phyloP scores from a whole-genome alignment of 495 filamentous ascomycete species.

The Talaromyces borbonicus region DNA sequence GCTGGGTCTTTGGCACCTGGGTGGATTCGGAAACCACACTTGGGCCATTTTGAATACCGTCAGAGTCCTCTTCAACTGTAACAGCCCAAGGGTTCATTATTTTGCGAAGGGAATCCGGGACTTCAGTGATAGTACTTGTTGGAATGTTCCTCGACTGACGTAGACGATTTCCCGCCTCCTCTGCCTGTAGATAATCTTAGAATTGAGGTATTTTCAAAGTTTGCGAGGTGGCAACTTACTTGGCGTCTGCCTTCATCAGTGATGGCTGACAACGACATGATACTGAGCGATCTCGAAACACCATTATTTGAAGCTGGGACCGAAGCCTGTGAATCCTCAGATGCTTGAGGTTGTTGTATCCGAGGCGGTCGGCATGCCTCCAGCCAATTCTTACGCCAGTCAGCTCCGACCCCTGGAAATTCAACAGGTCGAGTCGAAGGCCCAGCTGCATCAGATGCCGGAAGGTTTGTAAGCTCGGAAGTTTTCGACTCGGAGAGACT shows the following conservation, averaged over 20 bases:
- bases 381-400: background rate
- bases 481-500: background rate
- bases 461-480: background rate
- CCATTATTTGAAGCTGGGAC: background rate
- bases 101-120: background rate
- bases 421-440: background rate
- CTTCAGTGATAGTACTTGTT: background rate
- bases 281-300: background rate
- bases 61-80: background rate
- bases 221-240: background rate
- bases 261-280: conserved; percentile 2
- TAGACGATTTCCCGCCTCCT: conserved; percentile 1
- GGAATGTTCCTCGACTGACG: background rate
- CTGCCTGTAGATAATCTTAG: background rate
- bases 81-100: conserved; percentile 2
- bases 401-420: background rate
- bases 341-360: background rate
- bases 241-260: conserved; percentile 3
- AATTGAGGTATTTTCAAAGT: background rate
- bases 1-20: background rate
- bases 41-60: background rate
- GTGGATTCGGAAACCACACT: background rate
- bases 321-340: background rate
- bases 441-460: background rate
- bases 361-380: background rate